Evolutionary conservation across 768 basidiomycete genomes (phyloP), one percentile per base, ranked within the genome.

Genomic region (Dacryopinax primogenitus): DNA sequence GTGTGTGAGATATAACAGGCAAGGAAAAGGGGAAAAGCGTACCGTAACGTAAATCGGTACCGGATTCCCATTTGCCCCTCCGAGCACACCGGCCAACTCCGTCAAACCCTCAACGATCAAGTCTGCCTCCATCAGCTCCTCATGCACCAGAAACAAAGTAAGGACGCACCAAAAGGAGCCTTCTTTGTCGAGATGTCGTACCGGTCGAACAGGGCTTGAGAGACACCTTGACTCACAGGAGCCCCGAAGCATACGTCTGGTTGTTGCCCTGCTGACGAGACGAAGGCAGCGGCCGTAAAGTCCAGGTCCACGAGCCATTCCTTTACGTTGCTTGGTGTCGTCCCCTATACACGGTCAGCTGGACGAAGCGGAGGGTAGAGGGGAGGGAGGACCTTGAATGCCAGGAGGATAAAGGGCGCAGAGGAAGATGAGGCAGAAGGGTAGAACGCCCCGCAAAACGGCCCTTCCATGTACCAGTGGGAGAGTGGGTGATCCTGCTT

Each of bases 381-480:
- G 51, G 26, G 51, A n/a, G 51, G 51, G 32, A 32, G 11, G 45
- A 58, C 51, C 51, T 58, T 58, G 51, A 58, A 58, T 13, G 51
- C 51, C 11, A 58, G 26, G 11, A 58, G 15, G 3, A 58, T 58
- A 30, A 28, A 58, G 26, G 51, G 26, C 4, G 26, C 11, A 3
- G 23, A 30, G 18, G 51, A 58, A 30, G 51, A 6, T 11, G 37
- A n/a, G 37, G n/a, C 12, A n/a, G n/a, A n/a, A 30, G 26, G 32
- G 51, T 58, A 58, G 51, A 28, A 58, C 51, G 51, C 51, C 51
- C 51, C 51, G 51, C 51, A 58, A 30, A 58, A 58, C 7, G 51
- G 51, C 3, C 51, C 51, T 23, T 58, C 51, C 51, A 23, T 28
- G 51, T 28, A 30, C 51, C 51, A 58, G 30, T 58, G 51, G 9